Conservation (phyloP, 1,284 basidiomycete genomes). For the Limonomyces culmigenus region DNA sequence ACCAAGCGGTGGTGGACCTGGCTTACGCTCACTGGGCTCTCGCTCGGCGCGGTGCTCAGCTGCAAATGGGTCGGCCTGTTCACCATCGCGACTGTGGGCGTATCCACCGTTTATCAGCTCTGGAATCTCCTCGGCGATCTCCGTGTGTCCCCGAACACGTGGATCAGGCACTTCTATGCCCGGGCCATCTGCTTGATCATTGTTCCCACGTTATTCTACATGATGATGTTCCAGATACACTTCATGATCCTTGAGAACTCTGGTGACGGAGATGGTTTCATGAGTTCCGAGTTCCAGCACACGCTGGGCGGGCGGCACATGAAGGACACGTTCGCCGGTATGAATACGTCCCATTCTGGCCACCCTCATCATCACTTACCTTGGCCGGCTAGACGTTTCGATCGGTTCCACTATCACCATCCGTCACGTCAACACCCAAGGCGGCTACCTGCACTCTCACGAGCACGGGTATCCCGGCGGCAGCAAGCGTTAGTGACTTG, state of each 20-base stretch:
- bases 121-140: conserved; percentile 87
- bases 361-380: conserved; percentile 4
- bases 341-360: conserved; percentile 10
- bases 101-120: conserved; percentile 74
- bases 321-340: conserved; percentile 82
- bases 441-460: conserved; percentile 96
- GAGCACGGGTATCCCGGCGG: conserved; percentile 76
- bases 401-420: conserved; percentile 75
- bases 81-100: conserved; percentile 90
- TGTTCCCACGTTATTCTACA: conserved; percentile 80
- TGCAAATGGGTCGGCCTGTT: conserved; percentile 99
- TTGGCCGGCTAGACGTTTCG: conserved; percentile 46
- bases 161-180: conserved; percentile 76
- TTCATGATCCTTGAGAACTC: conserved; percentile 79
- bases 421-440: conserved; percentile 91
- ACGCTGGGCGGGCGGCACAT: conserved; percentile 84
- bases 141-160: conserved; percentile 59
- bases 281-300: conserved; percentile 98
- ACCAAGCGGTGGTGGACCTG: conserved; percentile 84
- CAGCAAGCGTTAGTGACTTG: conserved; percentile 50
- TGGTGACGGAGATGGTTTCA: conserved; percentile 96
- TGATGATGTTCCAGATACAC: conserved; percentile 91
- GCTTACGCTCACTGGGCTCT: conserved; percentile 77
- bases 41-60: conserved; percentile 81
- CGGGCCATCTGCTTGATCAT: conserved; percentile 80